Conservation (phyloP, 495 filamentous ascomycete genomes). For the Trypethelium eluteriae region DNA sequence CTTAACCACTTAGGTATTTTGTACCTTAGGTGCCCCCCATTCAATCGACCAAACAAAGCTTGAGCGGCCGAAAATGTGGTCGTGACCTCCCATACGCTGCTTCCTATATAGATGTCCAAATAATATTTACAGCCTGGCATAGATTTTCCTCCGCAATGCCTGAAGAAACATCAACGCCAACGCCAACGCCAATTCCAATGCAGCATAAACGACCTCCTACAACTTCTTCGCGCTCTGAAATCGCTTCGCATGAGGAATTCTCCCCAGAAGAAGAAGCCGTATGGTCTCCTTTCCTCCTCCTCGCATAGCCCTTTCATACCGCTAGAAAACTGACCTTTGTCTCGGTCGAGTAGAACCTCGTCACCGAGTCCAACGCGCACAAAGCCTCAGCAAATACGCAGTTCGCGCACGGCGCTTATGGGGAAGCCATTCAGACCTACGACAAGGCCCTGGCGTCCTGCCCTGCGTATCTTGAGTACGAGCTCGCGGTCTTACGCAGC, state of each 20-base stretch:
- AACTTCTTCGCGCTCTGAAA: neutral
- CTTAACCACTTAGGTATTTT: too few relatives aligned
- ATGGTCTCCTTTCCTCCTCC: slow-evolving; percentile 3
- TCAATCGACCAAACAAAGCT: too few relatives aligned
- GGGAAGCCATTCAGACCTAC: slow-evolving; percentile 83
- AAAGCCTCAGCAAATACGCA: slow-evolving; percentile 72
- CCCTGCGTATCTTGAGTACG: slow-evolving; percentile 83
- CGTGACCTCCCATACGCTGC: neutral
- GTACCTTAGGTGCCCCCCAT: too few relatives aligned
- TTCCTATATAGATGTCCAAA: too few relatives aligned
- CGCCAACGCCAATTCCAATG: neutral
- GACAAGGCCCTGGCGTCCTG: slow-evolving; percentile 73
- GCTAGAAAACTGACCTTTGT: slow-evolving; percentile 2
- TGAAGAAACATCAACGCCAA: neutral
- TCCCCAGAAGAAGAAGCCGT: slow-evolving; percentile 67
- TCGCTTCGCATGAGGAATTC: slow-evolving; percentile 39
- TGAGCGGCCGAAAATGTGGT: neutral
- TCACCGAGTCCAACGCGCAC: slow-evolving; percentile 63
- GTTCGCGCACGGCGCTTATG: slow-evolving; percentile 64
- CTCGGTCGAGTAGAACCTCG: slow-evolving; percentile 46
- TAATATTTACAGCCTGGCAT: too few relatives aligned
- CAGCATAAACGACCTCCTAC: neutral
- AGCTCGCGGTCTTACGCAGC: slow-evolving; percentile 75
- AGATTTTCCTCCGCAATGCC: neutral
- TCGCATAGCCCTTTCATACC: slow-evolving; percentile 6